phyloP scores from a whole-genome alignment of 345 rosid species.

The Syzygium oleosum region DNA sequence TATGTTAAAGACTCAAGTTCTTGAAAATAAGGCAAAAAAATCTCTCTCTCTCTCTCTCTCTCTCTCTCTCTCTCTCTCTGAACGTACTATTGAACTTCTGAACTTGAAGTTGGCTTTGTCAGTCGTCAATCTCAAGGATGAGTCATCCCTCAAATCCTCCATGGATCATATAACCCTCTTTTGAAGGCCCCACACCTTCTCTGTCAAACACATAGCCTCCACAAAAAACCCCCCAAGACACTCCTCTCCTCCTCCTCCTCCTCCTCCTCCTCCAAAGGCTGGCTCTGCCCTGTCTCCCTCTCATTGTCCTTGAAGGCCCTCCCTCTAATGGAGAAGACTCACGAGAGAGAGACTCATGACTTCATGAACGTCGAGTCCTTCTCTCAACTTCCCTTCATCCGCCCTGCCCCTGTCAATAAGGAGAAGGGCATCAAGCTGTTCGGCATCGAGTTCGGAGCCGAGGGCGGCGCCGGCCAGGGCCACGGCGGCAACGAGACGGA shows the following conservation, averaged over 20 bases:
- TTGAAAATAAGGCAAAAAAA: neutral
- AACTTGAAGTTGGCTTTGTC: conserved; percentile 35
- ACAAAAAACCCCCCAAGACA: neutral
- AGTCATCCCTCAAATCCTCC: conserved; percentile 18
- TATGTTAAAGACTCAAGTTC: neutral
- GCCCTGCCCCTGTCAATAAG: conserved; percentile 50
- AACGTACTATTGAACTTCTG: conserved; percentile 4
- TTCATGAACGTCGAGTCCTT: conserved; percentile 47
- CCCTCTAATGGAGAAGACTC: conserved; percentile 16
- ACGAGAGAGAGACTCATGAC: conserved; percentile 32
- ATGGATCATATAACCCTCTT: conserved; percentile 18
- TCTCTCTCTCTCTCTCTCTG: neutral
- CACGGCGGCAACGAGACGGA: neutral
- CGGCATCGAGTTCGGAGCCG: conserved; percentile 62
- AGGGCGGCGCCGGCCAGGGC: neutral
- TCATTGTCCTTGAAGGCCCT: neutral
- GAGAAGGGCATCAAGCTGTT: conserved; percentile 73
- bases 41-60: neutral
- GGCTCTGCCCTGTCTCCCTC: neutral
- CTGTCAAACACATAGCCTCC: neutral
- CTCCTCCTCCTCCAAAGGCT: neutral
- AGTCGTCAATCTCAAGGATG: conserved; percentile 32
- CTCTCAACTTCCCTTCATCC: conserved; percentile 53
- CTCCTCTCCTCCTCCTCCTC: neutral
- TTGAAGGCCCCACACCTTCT: conserved; percentile 3